These are phyloP conservation scores for Mitragyna speciosa DNA, from an alignment of 257 asterid genomes.

Conservation along the genomic window DNA sequence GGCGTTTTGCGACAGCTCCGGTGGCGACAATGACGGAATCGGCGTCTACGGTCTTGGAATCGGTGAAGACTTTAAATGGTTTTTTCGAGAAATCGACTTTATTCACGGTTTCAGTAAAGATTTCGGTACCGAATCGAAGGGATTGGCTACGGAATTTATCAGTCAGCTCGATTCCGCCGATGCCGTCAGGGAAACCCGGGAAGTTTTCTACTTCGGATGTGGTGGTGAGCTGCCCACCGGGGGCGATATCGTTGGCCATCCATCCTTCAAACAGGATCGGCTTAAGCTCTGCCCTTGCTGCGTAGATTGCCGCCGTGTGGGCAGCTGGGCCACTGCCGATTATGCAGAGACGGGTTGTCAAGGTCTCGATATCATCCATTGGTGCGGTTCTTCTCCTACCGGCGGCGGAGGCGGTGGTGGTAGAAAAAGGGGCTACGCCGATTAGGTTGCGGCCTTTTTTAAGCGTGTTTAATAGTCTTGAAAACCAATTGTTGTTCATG, in stretches of 20 bases:
- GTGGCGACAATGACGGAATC: conserved; percentile 79
- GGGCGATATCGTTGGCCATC: conserved; percentile 98
- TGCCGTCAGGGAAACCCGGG: conserved; percentile 90
- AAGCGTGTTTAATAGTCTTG: conserved; percentile 1
- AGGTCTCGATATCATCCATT: conserved; percentile 54
- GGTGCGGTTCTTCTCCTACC: conserved; percentile 30
- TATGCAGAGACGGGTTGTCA: conserved; percentile 79
- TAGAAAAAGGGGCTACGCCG: conserved; percentile 22
- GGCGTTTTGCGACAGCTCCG: conserved; percentile 85
- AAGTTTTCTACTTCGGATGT: conserved; percentile 93
- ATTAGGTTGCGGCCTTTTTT: conserved; percentile 24
- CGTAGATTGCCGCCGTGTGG: conserved; percentile 96
- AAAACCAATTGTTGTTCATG: conserved; percentile 15
- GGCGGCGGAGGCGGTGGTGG: conserved; percentile 23
- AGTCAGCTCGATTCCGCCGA: conserved; percentile 69
- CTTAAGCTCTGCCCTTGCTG: conserved; percentile 87
- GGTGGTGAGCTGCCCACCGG: conserved; percentile 96
- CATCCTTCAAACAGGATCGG: conserved; percentile 93
- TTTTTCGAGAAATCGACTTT: conserved; percentile 59
- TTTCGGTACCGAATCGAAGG: conserved; percentile 59
- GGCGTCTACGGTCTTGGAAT: conserved; percentile 62
- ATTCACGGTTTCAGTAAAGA: conserved; percentile 68
- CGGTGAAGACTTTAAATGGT: conserved; percentile 61
- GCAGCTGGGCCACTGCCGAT: conserved; percentile 99
- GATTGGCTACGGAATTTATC: conserved; percentile 71